phyloP scores from a whole-genome alignment of 257 asterid species.

The Echium plantagineum region DNA sequence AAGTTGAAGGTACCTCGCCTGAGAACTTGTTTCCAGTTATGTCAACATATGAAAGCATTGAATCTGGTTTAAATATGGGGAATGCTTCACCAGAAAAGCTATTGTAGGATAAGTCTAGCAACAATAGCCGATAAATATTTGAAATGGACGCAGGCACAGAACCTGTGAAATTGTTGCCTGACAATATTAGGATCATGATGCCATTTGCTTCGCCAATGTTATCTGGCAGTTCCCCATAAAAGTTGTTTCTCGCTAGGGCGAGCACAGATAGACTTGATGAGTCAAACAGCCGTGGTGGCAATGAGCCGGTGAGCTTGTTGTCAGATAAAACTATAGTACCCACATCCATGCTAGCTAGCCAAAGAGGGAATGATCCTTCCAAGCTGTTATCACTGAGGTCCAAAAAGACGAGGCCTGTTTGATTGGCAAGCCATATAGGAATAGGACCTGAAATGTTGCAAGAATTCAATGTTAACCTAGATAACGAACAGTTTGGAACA shows the following conservation, averaged over 20 bases:
- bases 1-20: slow-evolving; percentile 19
- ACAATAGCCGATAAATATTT: slow-evolving; percentile 12
- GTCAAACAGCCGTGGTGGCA: slow-evolving; percentile 19
- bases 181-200: slow-evolving; percentile 19
- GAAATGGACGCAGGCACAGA: slow-evolving; percentile 19
- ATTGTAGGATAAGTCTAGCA: slow-evolving; percentile 23
- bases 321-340: slow-evolving; percentile 21
- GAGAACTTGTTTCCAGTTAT: slow-evolving; percentile 22
- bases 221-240: slow-evolving; percentile 17
- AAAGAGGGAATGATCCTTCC: slow-evolving; percentile 16
- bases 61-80: slow-evolving; percentile 16
- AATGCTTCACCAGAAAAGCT: slow-evolving; percentile 20
- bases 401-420: slow-evolving; percentile 17
- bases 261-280: slow-evolving; percentile 17
- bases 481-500: slow-evolving; percentile 18
- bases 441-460: slow-evolving; percentile 18
- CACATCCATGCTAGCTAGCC: slow-evolving; percentile 24
- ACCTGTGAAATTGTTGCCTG: slow-evolving; percentile 22
- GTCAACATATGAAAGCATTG: slow-evolving; percentile 19
- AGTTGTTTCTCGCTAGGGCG: slow-evolving; percentile 19
- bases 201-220: slow-evolving; percentile 19
- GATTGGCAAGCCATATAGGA: slow-evolving; percentile 19
- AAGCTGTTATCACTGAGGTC: slow-evolving; percentile 24
- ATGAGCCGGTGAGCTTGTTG: slow-evolving; percentile 20
- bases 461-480: slow-evolving; percentile 16